Percentiles rank a stretch among this genome's conserved stretches.
Evolutionary conservation across 2,329 filamentous ascomycete genomes (phyloP).

Genomic region (Talaromyces verruculosus): DNA sequence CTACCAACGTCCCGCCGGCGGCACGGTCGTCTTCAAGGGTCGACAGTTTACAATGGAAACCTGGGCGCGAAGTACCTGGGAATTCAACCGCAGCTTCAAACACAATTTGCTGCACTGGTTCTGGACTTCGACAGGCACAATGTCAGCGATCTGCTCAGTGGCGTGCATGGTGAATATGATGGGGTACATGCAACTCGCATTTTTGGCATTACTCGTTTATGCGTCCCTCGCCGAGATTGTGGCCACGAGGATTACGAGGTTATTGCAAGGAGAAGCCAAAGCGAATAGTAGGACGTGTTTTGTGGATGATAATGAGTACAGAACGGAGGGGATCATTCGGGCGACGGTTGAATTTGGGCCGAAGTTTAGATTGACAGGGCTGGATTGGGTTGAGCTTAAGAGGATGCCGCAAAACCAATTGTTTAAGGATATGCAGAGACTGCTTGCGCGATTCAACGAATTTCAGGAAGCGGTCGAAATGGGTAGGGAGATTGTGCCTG

Average conservation of each 20-base stretch:
- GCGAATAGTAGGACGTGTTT: slow-evolving; percentile 16
- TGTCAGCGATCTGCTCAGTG: slow-evolving; percentile 32
- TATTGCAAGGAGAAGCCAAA: slow-evolving; percentile 27
- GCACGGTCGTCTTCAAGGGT: slow-evolving; percentile 37
- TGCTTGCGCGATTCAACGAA: slow-evolving; percentile 24
- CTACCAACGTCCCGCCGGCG: slow-evolving; percentile 34
- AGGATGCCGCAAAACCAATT: slow-evolving; percentile 26
- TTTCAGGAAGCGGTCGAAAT: slow-evolving; percentile 22
- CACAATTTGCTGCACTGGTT: slow-evolving; percentile 31
- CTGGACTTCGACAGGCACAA: slow-evolving; percentile 31
- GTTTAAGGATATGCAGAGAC: slow-evolving; percentile 28
- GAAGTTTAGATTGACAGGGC: slow-evolving; percentile 24
- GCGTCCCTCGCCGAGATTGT: slow-evolving; percentile 33
- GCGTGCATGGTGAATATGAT: slow-evolving; percentile 40
- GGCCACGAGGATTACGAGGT: slow-evolving; percentile 30
- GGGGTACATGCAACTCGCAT: slow-evolving; percentile 32
- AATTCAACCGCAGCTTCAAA: slow-evolving; percentile 26
- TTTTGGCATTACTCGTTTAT: slow-evolving; percentile 31
- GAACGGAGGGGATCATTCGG: slow-evolving; percentile 25
- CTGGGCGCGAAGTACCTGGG: slow-evolving; percentile 35
- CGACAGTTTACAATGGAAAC: slow-evolving; percentile 30
- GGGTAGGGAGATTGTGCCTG: not conserved
- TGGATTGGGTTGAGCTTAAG: slow-evolving; percentile 29
- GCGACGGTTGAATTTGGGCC: slow-evolving; percentile 26
- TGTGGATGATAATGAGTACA: slow-evolving; percentile 22